phyloP scores from a whole-genome alignment of 2,329 filamentous ascomycete species.

The Claviceps pazoutovae region DNA sequence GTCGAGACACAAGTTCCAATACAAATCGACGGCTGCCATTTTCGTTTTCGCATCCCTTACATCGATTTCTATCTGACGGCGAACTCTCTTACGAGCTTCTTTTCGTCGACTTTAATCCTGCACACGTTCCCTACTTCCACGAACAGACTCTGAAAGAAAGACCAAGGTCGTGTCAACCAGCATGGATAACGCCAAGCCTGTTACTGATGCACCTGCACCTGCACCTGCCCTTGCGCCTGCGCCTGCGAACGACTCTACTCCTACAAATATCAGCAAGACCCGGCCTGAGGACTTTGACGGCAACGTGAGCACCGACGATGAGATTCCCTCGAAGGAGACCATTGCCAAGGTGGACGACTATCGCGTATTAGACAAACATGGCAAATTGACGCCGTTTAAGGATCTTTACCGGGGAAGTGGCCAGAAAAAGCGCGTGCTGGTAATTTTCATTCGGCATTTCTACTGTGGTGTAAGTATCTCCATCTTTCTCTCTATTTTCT shows the following conservation, averaged over 20 bases:
- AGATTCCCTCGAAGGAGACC: conserved; percentile 34
- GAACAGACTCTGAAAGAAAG: no score
- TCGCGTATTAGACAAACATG: conserved; percentile 46
- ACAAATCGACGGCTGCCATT: no score
- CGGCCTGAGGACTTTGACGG: conserved; percentile 41
- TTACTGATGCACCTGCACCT: neutral
- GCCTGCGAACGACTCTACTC: neutral
- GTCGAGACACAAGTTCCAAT: no score
- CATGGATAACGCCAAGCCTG: neutral
- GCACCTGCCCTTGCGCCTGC: neutral
- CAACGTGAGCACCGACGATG: conserved; percentile 39
- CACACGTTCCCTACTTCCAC: no score
- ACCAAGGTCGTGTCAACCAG: neutral
- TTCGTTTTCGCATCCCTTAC: no score
- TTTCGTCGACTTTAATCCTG: no score
- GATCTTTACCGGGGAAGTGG: conserved; percentile 45
- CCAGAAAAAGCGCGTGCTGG: conserved; percentile 42
- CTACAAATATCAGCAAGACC: conserved; percentile 19
- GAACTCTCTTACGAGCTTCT: no score
- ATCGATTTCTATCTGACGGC: no score
- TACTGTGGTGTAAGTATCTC: conserved; percentile 55
- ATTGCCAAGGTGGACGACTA: conserved; percentile 39
- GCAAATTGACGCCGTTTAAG: conserved; percentile 46
- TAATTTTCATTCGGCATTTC: conserved; percentile 68
- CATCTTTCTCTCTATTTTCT: no score